Percentiles rank a stretch among this genome's conserved stretches.
Evolutionary conservation across 2,329 filamentous ascomycete species (phyloP).

Genomic region (Exophiala xenobiotica): DNA sequence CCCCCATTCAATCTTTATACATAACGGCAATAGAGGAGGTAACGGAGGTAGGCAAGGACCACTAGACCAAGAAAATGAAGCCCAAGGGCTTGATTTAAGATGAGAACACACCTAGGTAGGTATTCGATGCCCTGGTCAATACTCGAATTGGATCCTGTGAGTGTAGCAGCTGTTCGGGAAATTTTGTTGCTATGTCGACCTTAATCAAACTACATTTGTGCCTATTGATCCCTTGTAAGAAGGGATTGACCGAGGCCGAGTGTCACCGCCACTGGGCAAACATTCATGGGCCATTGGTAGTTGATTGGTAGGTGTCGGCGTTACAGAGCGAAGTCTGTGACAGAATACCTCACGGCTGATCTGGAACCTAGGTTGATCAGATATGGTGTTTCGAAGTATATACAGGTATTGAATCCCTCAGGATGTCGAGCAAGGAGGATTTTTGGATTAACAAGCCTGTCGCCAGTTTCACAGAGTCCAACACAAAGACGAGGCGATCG

Average conservation of each 20-base stretch:
- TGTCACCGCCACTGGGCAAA: constrained; percentile 19
- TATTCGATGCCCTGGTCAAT: not conserved
- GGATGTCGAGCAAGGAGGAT: not conserved
- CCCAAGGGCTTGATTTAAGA: not conserved
- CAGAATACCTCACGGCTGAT: not conserved
- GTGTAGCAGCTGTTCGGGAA: not conserved
- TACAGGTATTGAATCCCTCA: constrained; percentile 1
- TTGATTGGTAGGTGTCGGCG: constrained; percentile 5
- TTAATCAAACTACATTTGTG: constrained; percentile 3
- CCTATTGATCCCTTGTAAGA: constrained; percentile 16
- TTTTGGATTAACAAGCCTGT: not conserved
- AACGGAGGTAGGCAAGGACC: no score
- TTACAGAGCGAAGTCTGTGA: no score
- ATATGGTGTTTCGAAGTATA: constrained; percentile 13
- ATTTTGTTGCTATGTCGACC: not conserved
- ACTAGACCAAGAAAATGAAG: not conserved
- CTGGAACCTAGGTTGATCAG: constrained; percentile 1
- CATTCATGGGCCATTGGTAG: constrained; percentile 12
- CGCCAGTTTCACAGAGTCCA: constrained; percentile 8
- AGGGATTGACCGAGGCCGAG: constrained; percentile 11
- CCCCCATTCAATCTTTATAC: not conserved
- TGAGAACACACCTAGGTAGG: not conserved
- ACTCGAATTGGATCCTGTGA: not conserved
- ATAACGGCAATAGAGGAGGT: no score
- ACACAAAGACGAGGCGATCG: constrained; percentile 6